Base-by-base conservation (phyloP, 495 filamentous ascomycete species). In the Darksidea phi region DNA sequence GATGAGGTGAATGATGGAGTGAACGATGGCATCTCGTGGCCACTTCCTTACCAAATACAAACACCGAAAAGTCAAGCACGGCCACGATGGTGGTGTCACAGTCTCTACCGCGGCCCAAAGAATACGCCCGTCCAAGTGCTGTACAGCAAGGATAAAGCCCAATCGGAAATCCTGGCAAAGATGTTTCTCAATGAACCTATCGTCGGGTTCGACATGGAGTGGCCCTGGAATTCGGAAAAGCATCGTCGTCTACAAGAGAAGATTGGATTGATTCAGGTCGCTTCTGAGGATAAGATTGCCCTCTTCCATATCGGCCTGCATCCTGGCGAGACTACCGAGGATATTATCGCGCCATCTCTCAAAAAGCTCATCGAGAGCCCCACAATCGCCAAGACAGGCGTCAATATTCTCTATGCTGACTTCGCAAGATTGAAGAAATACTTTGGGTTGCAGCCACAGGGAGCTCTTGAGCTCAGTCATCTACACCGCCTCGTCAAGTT, bases 401-500 rank as follows among this genome's bases (percentile, higher is more conserved):
- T 95, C 10, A 18, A 48, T 17, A 52, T 73, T 24, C 84, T 90
- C 64, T 85, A 84, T 72, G 87, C 80, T 8, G 91, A 96, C 67
- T 83, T 82, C 59, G 86, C 82, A 0, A 80, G 91, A 47, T 66
- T 96, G 15, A 77, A 79, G 6, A 85, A 84, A n/a, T 85, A 75
- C 60, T 77, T 95, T 10, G 73, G 73, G 0, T 78, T 96, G 52
- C 67, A 88, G 15, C 75, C 84, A 0, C 79, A 74, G 28, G 86
- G 88, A 1, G 76, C 88, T 18, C 84, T 93, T 43, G 91, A 96
- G 68, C 80, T 96, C 7, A 91, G 86, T 62, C 86, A 94, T 69
- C 71, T 95, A 8, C 84, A 88, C 73, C 90, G 83, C 67, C 72
- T 95, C 24, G 78, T 95, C 53, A 86, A 84, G 49, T 85, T 81